These are phyloP conservation scores for Chrysoporthe puriensis DNA, from an alignment of 2,329 filamentous ascomycete genomes.

Conservation along the genomic window DNA sequence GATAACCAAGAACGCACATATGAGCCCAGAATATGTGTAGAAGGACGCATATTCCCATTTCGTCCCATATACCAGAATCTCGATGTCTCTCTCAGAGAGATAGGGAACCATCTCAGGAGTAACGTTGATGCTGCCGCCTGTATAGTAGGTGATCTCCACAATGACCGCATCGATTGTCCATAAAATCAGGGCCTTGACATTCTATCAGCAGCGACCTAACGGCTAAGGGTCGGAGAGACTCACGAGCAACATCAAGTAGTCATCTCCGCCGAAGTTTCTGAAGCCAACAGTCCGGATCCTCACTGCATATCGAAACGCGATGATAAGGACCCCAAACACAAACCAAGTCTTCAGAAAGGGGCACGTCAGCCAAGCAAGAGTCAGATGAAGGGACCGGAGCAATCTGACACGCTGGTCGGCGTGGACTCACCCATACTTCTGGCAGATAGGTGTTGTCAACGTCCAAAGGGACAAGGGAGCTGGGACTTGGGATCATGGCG, in stretches of 20 bases:
- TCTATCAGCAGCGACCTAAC: background rate
- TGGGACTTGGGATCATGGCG: slow-evolving; percentile 19
- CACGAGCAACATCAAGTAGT: slow-evolving; percentile 23
- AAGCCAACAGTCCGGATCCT: slow-evolving; percentile 26
- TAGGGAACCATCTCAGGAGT: slow-evolving; percentile 24
- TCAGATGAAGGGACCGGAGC: too few relatives aligned
- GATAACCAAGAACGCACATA: slow-evolving; percentile 30
- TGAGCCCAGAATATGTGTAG: slow-evolving; percentile 35
- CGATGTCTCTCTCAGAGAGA: slow-evolving; percentile 32
- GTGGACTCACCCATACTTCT: slow-evolving; percentile 28
- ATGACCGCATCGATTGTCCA: slow-evolving; percentile 33
- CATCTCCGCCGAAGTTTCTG: slow-evolving; percentile 20
- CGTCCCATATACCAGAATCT: slow-evolving; percentile 31
- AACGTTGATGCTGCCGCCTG: slow-evolving; percentile 33
- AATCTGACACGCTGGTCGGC: background rate
- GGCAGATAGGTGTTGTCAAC: slow-evolving; percentile 31
- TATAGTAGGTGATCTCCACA: slow-evolving; percentile 34
- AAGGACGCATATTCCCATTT: slow-evolving; percentile 35
- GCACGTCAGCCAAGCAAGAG: background rate
- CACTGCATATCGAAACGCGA: slow-evolving; percentile 19
- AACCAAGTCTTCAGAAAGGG: slow-evolving; percentile 14
- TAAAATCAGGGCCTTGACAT: slow-evolving; percentile 31
- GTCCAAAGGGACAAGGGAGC: slow-evolving; percentile 34
- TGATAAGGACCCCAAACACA: slow-evolving; percentile 17
- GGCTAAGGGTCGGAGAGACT: background rate